Evolutionary conservation across 495 filamentous ascomycete species (phyloP), one percentile per base, ranked within the genome.

Genomic region (Xanthoparmelia taractica): DNA sequence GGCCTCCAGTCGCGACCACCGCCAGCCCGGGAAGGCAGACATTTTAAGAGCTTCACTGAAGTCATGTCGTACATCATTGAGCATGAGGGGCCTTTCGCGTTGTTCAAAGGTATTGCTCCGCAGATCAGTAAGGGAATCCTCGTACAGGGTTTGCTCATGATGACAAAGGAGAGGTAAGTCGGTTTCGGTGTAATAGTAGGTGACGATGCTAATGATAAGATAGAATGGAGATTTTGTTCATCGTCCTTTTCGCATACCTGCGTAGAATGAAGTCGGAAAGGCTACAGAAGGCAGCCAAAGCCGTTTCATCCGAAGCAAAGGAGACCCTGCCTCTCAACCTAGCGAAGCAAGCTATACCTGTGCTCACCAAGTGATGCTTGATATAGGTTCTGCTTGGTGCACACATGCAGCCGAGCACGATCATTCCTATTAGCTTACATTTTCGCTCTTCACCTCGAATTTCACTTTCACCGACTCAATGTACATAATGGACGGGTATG

Each of bases 101-200:
- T 97, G 18, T 97, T 97, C 80, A 99, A 97, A 78, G 94, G 94
- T 29, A 96, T 99, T 71, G 93, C 86, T 0, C 94, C 94, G 1
- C 94, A 99, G 73, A 86, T 99, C 57, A 69, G 88, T 55, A 99
- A 99, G 75, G 94, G 95, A 23, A 76, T 99, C 52, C 69, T 97
- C 54, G 94, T 99, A 8, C 94, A 99, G 71, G 94, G 94, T 59
- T 78, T 97, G 57, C 77, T 99, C 31, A 99, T 99, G 94, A 99
- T 97, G 94, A 96, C 90, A 6, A 99, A 99, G 78, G 95, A 99
- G 75, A 84, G 91, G 91, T 95, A 82, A 65, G 84, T 74, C 37
- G 25, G 6, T 36, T 57, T 38, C 18, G 45, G 37, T 60, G 1
- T 7, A 45, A 52, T 72, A 77, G 60, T 71, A 67, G 63, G 63